A percentile compares a stretch with the other conserved stretches of the same genome.
These are phyloP conservation scores for Conidiobolus incongruus DNA, from an alignment of 371 early-diverging fungal genomes.

Conservation along the genomic window DNA sequence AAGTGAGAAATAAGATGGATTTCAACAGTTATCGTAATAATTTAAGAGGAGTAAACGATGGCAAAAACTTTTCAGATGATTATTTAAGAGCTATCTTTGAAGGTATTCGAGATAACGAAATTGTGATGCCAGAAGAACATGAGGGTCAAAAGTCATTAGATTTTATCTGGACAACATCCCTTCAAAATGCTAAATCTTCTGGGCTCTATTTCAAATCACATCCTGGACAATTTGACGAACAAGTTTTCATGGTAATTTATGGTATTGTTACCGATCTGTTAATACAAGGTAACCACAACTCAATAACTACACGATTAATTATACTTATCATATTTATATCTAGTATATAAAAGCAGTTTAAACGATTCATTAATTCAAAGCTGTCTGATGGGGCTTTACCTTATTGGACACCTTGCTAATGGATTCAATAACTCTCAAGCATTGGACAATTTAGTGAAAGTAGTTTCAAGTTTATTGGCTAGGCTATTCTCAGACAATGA, in stretches of 20 bases:
- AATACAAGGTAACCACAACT: not conserved
- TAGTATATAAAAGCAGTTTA: too few relatives aligned
- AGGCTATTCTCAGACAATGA: too few relatives aligned
- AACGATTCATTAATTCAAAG: too few relatives aligned
- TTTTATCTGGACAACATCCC: slow-evolving; percentile 81
- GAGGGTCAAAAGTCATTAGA: slow-evolving; percentile 86
- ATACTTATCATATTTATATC: too few relatives aligned
- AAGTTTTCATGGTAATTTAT: not conserved
- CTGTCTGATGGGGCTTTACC: too few relatives aligned
- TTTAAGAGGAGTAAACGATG: slow-evolving; percentile 51
- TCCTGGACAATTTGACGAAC: not conserved
- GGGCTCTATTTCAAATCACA: not conserved
- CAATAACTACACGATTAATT: too few relatives aligned
- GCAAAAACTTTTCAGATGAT: slow-evolving; percentile 37
- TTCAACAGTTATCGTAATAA: slow-evolving; percentile 69
- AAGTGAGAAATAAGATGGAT: slow-evolving; percentile 42
- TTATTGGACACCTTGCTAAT: too few relatives aligned
- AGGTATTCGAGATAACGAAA: slow-evolving; percentile 53
- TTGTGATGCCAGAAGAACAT: slow-evolving; percentile 76
- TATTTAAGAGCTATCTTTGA: slow-evolving; percentile 53
- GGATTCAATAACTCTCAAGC: too few relatives aligned
- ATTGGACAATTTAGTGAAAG: too few relatives aligned
- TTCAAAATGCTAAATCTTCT: slow-evolving; percentile 18
- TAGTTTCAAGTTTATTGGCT: too few relatives aligned
- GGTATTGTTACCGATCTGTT: not conserved